Evolutionary conservation across 495 filamentous ascomycete species (phyloP).

Genomic region (Tuber indicum): DNA sequence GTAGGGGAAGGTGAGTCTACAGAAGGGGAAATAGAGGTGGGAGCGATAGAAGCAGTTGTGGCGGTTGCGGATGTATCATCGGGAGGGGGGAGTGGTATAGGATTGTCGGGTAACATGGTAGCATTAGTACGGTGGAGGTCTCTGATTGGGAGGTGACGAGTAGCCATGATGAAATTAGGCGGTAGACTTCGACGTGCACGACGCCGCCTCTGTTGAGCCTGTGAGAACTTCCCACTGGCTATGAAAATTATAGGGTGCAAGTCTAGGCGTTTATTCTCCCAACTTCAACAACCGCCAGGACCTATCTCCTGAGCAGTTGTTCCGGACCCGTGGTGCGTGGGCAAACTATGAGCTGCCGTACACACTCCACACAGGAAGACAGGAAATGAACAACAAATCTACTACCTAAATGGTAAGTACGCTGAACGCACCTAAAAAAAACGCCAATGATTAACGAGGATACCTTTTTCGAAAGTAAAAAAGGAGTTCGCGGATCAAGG

Average conservation of each 20-base stretch:
- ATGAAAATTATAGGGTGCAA: slow-evolving; percentile 3
- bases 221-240: slow-evolving; percentile 4
- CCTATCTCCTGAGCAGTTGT: slow-evolving; percentile 5
- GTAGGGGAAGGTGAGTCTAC: not conserved
- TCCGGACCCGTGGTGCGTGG: not conserved
- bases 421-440: not conserved
- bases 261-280: not conserved
- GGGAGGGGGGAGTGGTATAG: slow-evolving; percentile 7
- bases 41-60: slow-evolving; percentile 7
- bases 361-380: not conserved
- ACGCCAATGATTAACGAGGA: not conserved
- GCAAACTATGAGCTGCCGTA: not conserved
- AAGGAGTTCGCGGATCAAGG: not conserved
- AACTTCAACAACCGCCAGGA: not conserved
- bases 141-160: slow-evolving; percentile 32
- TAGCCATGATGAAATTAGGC: slow-evolving; percentile 11
- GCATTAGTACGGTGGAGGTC: slow-evolving; percentile 29
- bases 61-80: slow-evolving; percentile 9
- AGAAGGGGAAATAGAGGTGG: not conserved
- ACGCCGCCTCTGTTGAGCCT: slow-evolving; percentile 1
- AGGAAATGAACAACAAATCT: not conserved
- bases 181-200: slow-evolving; percentile 19
- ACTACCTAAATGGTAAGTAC: not conserved
- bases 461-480: not conserved
- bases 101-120: slow-evolving; percentile 15